Evolutionary conservation across 192 early-diverging fungal genomes (phyloP), one percentile per base, ranked within the genome.

Genomic region (Dissophora ornata): DNA sequence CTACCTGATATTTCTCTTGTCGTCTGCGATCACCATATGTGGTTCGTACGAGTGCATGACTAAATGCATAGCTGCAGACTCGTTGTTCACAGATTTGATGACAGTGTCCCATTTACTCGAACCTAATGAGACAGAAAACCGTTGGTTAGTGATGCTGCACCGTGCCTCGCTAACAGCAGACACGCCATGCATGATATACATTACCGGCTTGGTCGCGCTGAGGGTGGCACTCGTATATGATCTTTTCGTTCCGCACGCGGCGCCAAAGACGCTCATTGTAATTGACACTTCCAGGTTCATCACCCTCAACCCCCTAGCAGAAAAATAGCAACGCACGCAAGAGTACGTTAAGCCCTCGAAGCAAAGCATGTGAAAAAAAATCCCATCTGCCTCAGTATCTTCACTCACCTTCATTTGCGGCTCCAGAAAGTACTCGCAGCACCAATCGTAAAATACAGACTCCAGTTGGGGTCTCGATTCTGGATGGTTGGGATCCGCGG

Each of bases 11-110:
- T 80, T 87, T 32, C 92, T 87, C 45, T 85, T 83, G 26, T 86
- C 85, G 68, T 94, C 91, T 10, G 93, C 90, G 38, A 88, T 89
- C 2, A 95, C 81, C 34, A 95, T 81, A 77, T 97, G 93, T 19
- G 91, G 88, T 75, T 97, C 95, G 68, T 90, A 93, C 47, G 90
- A 88, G 71, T 98, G 97, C 81, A 96, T 90, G 2, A 87, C 69
- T 22, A 92, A 59, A 52, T 81, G 69, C 38, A 73, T 86, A 7
- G 84, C 83, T 25, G 83, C 78, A 0, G 82, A 79, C 33, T 85
- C 84, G 63, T 84, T 84, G 71, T 86, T 80, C 53, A 86, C 81
- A 1, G 82, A 65, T 21, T 75, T 74, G 36, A 82, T 67, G 41
- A 81, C 82, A 19, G 86, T 82, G 49, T 87, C 85, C 84, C 86